Percentiles rank a stretch among this genome's conserved stretches.
Evolutionary conservation across 495 filamentous ascomycete species (phyloP).

Genomic region (Tuber indicum): DNA sequence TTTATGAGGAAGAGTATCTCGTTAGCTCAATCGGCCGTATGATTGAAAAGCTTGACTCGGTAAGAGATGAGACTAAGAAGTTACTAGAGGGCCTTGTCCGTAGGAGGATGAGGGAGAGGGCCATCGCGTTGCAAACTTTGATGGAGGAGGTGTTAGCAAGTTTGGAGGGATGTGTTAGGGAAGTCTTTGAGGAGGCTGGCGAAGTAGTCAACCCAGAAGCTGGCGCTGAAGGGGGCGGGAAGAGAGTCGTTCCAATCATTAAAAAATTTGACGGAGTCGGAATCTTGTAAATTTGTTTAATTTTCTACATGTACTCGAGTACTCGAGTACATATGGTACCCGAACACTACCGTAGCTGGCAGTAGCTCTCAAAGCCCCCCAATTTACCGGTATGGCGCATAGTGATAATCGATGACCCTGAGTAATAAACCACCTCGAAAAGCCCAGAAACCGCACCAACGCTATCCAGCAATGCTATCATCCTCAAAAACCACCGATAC

Average conservation of each 20-base stretch:
- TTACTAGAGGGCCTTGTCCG: slow-evolving; percentile 69
- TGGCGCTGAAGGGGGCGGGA: slow-evolving; percentile 12
- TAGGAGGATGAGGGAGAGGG: slow-evolving; percentile 79
- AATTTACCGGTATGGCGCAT: not conserved
- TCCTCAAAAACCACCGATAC: not conserved
- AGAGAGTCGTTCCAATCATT: slow-evolving; percentile 19
- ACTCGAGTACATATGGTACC: not conserved
- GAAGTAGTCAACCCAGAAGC: slow-evolving; percentile 9
- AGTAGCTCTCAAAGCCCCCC: not conserved
- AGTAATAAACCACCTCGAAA: not conserved
- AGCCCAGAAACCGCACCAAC: not conserved
- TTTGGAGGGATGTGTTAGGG: slow-evolving; percentile 47
- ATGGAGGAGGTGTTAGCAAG: slow-evolving; percentile 64
- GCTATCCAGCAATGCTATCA: not conserved
- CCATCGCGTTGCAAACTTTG: slow-evolving; percentile 64
- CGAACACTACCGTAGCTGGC: not conserved
- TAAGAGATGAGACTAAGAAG: slow-evolving; percentile 59
- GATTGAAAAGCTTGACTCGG: slow-evolving; percentile 71
- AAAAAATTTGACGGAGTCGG: slow-evolving; percentile 31
- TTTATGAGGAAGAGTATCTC: slow-evolving; percentile 97
- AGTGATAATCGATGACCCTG: not conserved
- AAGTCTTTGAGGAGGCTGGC: slow-evolving; percentile 28
- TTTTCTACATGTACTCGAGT: not conserved
- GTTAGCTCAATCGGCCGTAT: slow-evolving; percentile 78
- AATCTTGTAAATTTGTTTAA: slow-evolving; percentile 16